Percentiles rank a stretch among this genome's conserved stretches.
phyloP scores from a whole-genome alignment of 2,329 filamentous ascomycete genomes.

The Ascochyta clinopodiicola region DNA sequence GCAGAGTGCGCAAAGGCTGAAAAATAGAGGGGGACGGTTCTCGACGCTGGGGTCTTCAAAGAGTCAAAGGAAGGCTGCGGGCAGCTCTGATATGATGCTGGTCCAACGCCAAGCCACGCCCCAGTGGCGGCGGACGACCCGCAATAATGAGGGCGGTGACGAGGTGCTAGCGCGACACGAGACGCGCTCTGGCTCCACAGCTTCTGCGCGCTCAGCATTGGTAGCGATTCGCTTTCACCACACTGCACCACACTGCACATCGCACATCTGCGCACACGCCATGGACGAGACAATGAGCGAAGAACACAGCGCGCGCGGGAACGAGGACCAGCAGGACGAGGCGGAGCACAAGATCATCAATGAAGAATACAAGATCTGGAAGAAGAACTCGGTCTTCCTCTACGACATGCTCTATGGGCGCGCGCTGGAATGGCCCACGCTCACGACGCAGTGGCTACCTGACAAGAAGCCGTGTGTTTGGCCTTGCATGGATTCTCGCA shows the following conservation, averaged over 20 bases:
- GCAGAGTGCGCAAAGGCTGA: conserved; percentile 22
- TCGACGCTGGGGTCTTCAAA: conserved; percentile 51
- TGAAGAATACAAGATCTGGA: conserved; percentile 99
- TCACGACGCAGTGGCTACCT: conserved; percentile 98
- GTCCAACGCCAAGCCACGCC: conserved; percentile 14
- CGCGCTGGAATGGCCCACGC: conserved; percentile 94
- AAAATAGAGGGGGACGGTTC: conserved; percentile 38
- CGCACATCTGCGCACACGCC: not conserved
- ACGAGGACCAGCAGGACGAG: conserved; percentile 75
- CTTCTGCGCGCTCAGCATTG: not conserved
- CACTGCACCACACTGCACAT: too few species aligned
- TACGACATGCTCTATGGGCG: conserved; percentile 97
- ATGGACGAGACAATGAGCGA: conserved; percentile 51
- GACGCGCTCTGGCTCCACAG: conserved; percentile 8
- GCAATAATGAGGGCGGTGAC: conserved; percentile 5
- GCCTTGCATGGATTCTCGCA: not conserved
- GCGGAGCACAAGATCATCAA: conserved; percentile 89
- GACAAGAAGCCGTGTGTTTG: conserved; percentile 60
- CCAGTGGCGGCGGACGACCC: conserved; percentile 12
- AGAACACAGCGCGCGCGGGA: conserved; percentile 47
- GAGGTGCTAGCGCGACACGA: conserved; percentile 1
- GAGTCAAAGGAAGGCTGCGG: conserved; percentile 27
- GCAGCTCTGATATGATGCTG: conserved; percentile 27
- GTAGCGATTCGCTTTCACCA: not conserved
- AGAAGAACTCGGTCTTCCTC: conserved; percentile 98